These are phyloP conservation scores for Aureobasidium sp. DNA, from an alignment of 2,329 filamentous ascomycete species.

Conservation along the genomic window DNA sequence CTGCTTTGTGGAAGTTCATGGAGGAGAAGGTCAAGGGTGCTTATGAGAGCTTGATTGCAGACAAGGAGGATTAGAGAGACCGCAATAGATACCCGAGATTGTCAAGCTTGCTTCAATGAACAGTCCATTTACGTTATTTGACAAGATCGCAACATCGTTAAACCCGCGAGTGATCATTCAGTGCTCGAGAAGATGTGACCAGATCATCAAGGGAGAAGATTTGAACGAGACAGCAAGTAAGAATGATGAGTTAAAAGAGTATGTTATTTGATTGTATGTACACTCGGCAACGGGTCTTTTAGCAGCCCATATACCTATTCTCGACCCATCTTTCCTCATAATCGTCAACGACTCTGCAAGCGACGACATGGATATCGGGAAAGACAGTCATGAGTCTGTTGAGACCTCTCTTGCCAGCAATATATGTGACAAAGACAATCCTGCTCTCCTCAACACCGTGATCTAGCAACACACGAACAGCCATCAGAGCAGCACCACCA, in stretches of 20 bases:
- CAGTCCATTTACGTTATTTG: too few species aligned
- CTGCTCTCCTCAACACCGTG: slow-evolving; percentile 78
- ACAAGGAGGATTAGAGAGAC: background rate
- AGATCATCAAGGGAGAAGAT: too few species aligned
- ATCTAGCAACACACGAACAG: slow-evolving; percentile 89
- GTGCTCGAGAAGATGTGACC: background rate
- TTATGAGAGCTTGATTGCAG: background rate
- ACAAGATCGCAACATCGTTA: background rate
- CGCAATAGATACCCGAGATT: background rate
- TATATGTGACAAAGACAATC: slow-evolving; percentile 90
- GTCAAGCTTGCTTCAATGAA: too few species aligned
- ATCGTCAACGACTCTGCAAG: slow-evolving; percentile 74
- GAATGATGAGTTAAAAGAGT: too few species aligned
- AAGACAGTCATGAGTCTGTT: slow-evolving; percentile 84
- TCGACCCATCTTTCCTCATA: slow-evolving; percentile 87
- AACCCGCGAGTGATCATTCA: background rate
- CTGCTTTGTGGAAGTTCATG: slow-evolving; percentile 1
- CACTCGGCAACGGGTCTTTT: background rate
- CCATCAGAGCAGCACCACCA: slow-evolving; percentile 82
- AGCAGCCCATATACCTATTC: slow-evolving; percentile 55
- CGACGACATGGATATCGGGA: slow-evolving; percentile 77
- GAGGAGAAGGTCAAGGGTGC: background rate
- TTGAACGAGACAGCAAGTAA: background rate
- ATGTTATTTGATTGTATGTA: background rate
- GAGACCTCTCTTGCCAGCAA: slow-evolving; percentile 75